phyloP scores from a whole-genome alignment of 345 rosid genomes.

The Linum trigynum region DNA sequence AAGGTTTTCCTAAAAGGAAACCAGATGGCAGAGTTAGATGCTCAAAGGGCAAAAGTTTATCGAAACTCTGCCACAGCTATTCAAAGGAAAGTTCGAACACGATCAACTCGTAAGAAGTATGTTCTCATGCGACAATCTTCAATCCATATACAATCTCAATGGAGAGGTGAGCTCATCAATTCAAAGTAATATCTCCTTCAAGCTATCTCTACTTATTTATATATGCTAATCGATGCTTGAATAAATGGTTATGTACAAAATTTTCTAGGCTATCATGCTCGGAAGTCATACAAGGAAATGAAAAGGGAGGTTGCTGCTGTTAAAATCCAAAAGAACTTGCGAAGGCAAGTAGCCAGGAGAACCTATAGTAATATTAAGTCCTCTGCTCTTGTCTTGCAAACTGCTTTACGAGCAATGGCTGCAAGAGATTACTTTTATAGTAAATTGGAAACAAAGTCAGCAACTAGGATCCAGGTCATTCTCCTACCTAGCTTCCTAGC shows the following conservation, averaged over 20 bases:
- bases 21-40: conserved; percentile 76
- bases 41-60: conserved; percentile 40
- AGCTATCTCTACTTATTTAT: background rate
- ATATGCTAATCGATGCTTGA: too few species aligned
- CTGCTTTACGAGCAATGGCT: conserved; percentile 42
- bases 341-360: conserved; percentile 46
- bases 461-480: conserved; percentile 50
- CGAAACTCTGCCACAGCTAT: conserved; percentile 55
- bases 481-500: background rate
- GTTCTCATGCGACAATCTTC: conserved; percentile 37
- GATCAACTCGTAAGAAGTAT: conserved; percentile 38
- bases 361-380: conserved; percentile 31
- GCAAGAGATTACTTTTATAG: conserved; percentile 36
- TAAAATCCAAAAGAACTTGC: conserved; percentile 62
- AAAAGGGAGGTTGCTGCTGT: conserved; percentile 53
- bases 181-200: too few species aligned
- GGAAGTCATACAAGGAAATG: conserved; percentile 27
- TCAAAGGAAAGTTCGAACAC: conserved; percentile 43
- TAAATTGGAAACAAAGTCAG: conserved; percentile 34
- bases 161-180: conserved; percentile 96
- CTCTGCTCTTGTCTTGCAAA: conserved; percentile 55
- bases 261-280: conserved; percentile 43
- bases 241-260: background rate
- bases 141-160: conserved; percentile 52
- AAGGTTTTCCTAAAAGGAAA: conserved; percentile 72